Evolutionary conservation across 306 rosid species (phyloP).

Genomic region (Geum urbanum): DNA sequence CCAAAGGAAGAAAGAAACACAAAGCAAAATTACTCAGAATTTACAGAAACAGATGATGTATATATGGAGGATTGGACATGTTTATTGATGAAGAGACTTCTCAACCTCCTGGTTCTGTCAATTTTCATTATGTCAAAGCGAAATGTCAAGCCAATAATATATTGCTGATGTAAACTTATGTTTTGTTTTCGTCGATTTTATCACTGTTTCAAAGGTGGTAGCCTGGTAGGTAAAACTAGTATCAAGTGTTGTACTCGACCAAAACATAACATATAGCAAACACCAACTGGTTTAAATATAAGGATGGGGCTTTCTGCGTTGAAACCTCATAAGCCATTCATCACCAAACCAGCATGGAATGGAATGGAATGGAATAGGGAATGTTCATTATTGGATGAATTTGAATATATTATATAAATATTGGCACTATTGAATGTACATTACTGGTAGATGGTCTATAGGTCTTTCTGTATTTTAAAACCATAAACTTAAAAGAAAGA

Average conservation of each 20-base stretch:
- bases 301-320: not conserved
- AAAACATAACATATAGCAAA: not conserved
- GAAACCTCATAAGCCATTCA: not conserved
- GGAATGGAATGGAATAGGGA: not conserved
- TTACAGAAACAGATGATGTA: conserved; percentile 32
- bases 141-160: conserved; percentile 4
- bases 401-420: not conserved
- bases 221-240: not conserved
- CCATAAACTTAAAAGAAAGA: not conserved
- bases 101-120: conserved; percentile 9
- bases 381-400: not conserved
- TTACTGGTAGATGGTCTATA: not conserved
- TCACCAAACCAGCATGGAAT: not conserved
- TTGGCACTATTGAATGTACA: not conserved
- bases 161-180: not conserved
- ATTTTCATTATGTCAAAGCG: not conserved
- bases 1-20: not conserved
- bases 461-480: not conserved
- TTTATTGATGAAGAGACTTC: conserved; percentile 14
- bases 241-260: not conserved
- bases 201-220: not conserved
- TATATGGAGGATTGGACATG: not conserved
- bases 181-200: not conserved
- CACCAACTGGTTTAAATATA: not conserved
- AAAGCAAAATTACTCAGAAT: conserved; percentile 18